These are phyloP conservation scores for Aureobasidium subglaciale DNA, from an alignment of 2,329 filamentous ascomycete species.

Conservation along the genomic window DNA sequence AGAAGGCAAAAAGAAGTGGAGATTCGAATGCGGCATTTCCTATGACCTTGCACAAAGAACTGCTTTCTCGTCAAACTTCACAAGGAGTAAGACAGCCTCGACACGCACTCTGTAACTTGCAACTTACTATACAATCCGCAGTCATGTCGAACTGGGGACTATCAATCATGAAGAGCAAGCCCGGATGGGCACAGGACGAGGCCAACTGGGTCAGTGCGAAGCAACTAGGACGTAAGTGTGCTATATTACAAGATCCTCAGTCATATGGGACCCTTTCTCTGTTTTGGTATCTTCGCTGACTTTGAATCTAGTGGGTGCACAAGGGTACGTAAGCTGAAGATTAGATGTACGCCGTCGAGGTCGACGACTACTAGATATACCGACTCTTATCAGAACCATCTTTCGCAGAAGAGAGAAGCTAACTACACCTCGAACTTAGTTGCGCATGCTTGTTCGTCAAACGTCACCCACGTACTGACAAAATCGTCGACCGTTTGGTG, in stretches of 20 bases:
- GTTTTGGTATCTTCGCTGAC: not conserved
- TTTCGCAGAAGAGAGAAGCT: too few relatives aligned
- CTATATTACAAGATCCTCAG: not conserved
- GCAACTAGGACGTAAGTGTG: not conserved
- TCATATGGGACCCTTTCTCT: not conserved
- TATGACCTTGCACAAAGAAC: too few relatives aligned
- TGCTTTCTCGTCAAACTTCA: too few relatives aligned
- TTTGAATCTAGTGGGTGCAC: not conserved
- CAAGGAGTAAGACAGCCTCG: too few relatives aligned
- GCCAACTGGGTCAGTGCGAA: not conserved
- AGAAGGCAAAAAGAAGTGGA: too few relatives aligned
- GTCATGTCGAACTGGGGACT: not conserved
- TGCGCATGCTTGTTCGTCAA: not conserved
- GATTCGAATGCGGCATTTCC: too few relatives aligned
- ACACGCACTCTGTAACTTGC: too few relatives aligned
- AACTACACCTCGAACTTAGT: not conserved
- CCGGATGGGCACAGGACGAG: not conserved
- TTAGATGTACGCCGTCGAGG: too few relatives aligned
- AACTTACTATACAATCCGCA: too few relatives aligned
- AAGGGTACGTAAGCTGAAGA: too few relatives aligned
- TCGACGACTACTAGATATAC: too few relatives aligned
- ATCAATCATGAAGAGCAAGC: not conserved
- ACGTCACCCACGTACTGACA: not conserved
- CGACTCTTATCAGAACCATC: too few relatives aligned
- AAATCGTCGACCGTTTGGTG: constrained; percentile 2